Evolutionary conservation across 805 yeast species (phyloP), one percentile per base, ranked within the genome.

Genomic region (Schizosaccharomyces lindneri): DNA sequence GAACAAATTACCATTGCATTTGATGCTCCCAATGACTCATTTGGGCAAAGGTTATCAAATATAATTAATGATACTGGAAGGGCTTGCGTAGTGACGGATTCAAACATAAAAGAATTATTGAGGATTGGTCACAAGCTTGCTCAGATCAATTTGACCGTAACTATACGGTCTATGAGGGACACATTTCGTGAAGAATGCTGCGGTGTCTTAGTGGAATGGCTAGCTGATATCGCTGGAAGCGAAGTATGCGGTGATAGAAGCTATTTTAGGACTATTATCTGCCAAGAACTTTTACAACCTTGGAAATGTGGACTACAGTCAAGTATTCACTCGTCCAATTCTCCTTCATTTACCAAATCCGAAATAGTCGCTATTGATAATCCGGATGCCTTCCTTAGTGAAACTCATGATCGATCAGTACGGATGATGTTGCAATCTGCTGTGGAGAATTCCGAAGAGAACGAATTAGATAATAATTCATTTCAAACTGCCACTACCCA

Each of bases 161-260:
- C 85, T 59, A 81, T 87, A 17, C 73, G 87, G 62, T 79, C 82
- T 61, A 75, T 80, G 19, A 73, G 88, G 62, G 95, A 87, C 67
- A 73, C 79, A 5, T 83, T 85, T 68, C 74, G 93, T 61, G 95
- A 87, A 68, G 89, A 84, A 63, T 81, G 85, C 85, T 82, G 84
- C 65, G 82, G 79, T 55, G 87, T 83, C 64, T 80, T 87, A 21
- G 68, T 85, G 5, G 66, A 69, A n/a, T 84, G 93, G 88, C 68
- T 87, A 4, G 69, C 72, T 32, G 83, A 81, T 48, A 70, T 87
- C 32, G 73, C 83, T 0, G 76, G 75, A 59, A 76, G 84, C 11
- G 76, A 79, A 46, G 66, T 83, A 3, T 76, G 76, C 63, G 79
- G 79, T 9, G 77, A 78, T 60, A 77, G 78, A 65, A 70, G 71